Conservation (phyloP, 352 stramenopile species). For the Phytophthora ramorum region DNA sequence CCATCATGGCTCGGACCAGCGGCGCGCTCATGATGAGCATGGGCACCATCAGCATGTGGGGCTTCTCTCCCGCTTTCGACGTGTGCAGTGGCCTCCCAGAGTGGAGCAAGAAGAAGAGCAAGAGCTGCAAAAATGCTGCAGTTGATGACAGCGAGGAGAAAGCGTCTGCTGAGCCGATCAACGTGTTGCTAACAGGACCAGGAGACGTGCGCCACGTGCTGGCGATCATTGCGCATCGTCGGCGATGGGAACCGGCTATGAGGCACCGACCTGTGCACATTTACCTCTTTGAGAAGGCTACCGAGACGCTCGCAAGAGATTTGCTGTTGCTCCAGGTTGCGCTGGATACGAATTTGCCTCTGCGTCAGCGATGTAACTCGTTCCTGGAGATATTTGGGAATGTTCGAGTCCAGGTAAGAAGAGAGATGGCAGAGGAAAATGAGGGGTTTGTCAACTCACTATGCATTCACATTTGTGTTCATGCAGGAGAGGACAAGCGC, state of each 20-base stretch:
- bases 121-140: neutral
- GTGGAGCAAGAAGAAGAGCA: conserved; percentile 5
- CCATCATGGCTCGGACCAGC: conserved; percentile 56
- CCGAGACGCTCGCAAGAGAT: conserved; percentile 89
- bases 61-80: conserved; percentile 84
- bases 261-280: conserved; percentile 72
- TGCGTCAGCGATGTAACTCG: conserved; percentile 89
- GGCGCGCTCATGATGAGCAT: conserved; percentile 78
- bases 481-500: conserved; percentile 74
- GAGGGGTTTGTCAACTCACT: neutral
- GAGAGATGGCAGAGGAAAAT: neutral
- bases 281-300: conserved; percentile 88
- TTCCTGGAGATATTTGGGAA: conserved; percentile 97
- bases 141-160: conserved; percentile 18
- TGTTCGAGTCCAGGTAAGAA: conserved; percentile 73
- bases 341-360: conserved; percentile 86
- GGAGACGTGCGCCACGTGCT: conserved; percentile 85
- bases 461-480: neutral
- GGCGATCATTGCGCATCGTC: conserved; percentile 54
- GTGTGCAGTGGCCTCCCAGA: conserved; percentile 34
- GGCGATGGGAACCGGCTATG: conserved; percentile 38
- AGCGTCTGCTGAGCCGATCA: conserved; percentile 37
- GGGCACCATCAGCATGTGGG: conserved; percentile 88
- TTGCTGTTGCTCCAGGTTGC: conserved; percentile 90
- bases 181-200: conserved; percentile 66